Evolutionary conservation across 306 rosid genomes (phyloP).

Genomic region (Macrotyloma uniflorum): DNA sequence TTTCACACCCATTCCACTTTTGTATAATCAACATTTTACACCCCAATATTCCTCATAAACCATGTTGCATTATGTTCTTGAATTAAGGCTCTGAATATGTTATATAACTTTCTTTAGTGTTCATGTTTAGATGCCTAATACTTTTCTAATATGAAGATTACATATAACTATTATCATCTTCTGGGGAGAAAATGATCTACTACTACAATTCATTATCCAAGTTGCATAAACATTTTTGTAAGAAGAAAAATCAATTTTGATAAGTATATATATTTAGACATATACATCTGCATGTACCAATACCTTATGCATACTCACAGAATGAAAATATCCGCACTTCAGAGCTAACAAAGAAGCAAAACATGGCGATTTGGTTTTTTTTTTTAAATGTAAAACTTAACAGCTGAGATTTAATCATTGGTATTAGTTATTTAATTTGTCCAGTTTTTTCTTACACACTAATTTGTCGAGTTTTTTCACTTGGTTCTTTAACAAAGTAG

Average conservation of each 20-base stretch:
- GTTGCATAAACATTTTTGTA: no score
- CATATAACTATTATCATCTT: no score
- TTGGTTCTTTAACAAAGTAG: no score
- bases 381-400: not conserved
- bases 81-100: not conserved
- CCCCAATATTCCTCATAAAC: not conserved
- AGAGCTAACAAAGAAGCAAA: no score
- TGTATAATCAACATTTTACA: not conserved
- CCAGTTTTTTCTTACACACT: not conserved
- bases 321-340: not conserved
- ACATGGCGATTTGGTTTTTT: not conserved
- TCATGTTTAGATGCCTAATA: not conserved
- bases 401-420: not conserved
- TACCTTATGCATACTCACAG: not conserved
- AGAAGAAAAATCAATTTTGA: no score
- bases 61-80: not conserved
- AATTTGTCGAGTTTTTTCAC: not conserved
- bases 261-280: no score
- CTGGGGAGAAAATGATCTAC: no score
- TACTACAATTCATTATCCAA: no score
- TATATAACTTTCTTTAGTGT: no score
- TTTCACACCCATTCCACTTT: constrained; percentile 6
- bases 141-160: no score
- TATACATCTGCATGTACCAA: no score
- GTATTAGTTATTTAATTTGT: not conserved